Conservation (phyloP, 345 rosid species). For the Eucalyptus sp. region DNA sequence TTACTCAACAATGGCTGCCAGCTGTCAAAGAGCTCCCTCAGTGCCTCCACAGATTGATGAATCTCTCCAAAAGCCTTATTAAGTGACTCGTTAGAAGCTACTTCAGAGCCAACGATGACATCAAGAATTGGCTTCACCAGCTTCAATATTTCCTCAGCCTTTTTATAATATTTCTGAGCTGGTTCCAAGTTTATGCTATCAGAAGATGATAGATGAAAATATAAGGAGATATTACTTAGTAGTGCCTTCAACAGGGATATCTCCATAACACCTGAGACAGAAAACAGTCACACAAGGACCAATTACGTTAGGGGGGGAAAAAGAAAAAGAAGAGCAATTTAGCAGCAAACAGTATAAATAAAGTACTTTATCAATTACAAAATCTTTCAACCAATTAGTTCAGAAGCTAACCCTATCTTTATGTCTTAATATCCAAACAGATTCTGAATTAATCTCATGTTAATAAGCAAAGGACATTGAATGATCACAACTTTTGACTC, state of each 20-base stretch:
- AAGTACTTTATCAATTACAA: not conserved
- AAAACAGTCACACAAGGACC: not conserved
- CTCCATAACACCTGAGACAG: slow-evolving; percentile 62
- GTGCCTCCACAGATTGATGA: slow-evolving; percentile 50
- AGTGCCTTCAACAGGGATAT: slow-evolving; percentile 57
- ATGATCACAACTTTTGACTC: not conserved
- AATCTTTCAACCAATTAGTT: not conserved
- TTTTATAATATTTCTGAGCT: slow-evolving; percentile 49
- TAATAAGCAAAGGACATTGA: not conserved
- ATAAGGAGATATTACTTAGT: slow-evolving; percentile 49
- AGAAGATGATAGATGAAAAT: slow-evolving; percentile 46
- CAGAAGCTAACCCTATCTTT: not conserved
- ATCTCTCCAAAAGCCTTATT: slow-evolving; percentile 50
- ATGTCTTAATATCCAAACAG: not conserved
- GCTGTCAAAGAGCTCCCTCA: slow-evolving; percentile 51
- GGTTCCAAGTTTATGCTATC: slow-evolving; percentile 53
- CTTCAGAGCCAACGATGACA: slow-evolving; percentile 38
- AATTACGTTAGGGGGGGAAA: not conserved
- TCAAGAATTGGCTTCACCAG: slow-evolving; percentile 68
- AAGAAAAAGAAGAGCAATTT: not conserved
- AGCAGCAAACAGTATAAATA: not conserved
- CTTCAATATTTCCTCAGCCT: slow-evolving; percentile 70
- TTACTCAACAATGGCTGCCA: slow-evolving; percentile 77
- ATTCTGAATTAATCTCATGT: not conserved
- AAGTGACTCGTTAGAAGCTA: slow-evolving; percentile 50